Evolutionary conservation across 441 rosid genomes (phyloP), one percentile per base, ranked within the genome.

Genomic region (Lepidium campestre): DNA sequence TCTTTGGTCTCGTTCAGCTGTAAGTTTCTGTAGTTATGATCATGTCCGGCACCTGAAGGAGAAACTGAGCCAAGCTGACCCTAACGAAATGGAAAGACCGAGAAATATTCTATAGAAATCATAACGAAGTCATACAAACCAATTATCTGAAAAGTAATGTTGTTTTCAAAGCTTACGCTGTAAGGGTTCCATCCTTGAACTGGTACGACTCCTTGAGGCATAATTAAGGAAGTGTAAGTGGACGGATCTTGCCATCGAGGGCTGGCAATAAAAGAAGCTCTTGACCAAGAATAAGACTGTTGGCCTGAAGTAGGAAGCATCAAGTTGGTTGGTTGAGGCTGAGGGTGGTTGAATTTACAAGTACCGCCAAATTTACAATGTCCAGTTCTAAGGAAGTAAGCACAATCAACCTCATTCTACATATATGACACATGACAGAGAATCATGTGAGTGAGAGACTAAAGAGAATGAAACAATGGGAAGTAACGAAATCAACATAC

Each of bases 161-260:
- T 50, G 36, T 52, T 61, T 15, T 10, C 18, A 75, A 60, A 75
- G 48, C 89, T 83, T 88, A 94, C 99, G 55, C 83, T 86, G 85
- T 91, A 90, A 41, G 96, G 70, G 68, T 86, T 94, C 99, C 99
- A 94, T 58, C 96, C 94, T 39, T 92, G 98, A 73, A 94, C 89
- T 4, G 99, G 83, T 29, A 90, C 89, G 75, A 94, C 78, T 67
- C 98, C 99, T 72, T 91, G 99, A 71, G 98, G 93, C 62, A 91
- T 72, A 76, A 94, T 82, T 57, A 94, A 65, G 36, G 99, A 86
- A 6, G 99, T 65, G 39, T 82, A 94, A 64, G 83, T 86, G 41
- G 98, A 91, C 56, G 98, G 98, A 56, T 85, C 96, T 80, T 94
- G 99, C 99, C 98, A 94, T 22, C 98, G 87, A 48, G 98, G 99